phyloP scores from a whole-genome alignment of 1,284 basidiomycete species.

The Cutaneotrichosporon spelunceum region DNA sequence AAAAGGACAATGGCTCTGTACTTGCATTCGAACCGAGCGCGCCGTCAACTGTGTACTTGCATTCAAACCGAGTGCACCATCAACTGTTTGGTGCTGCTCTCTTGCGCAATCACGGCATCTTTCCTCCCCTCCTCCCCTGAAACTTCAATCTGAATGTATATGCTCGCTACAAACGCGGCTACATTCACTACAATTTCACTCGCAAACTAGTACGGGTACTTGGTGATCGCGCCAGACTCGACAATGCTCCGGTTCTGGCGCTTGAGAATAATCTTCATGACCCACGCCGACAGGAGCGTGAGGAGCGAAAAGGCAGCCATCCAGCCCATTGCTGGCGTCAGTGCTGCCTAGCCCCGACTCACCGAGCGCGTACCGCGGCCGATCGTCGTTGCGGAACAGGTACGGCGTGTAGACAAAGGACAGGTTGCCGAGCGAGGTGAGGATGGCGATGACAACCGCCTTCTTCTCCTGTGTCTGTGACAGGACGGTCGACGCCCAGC shows the following conservation, averaged over 20 bases:
- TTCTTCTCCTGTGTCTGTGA: conserved; percentile 40
- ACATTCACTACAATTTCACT: neutral
- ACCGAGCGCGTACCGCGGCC: conserved; percentile 27
- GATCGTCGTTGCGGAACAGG: conserved; percentile 30
- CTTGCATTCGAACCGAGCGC: too few species aligned
- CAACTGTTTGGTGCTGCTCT: too few species aligned
- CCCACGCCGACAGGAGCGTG: conserved; percentile 18
- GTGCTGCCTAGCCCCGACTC: neutral
- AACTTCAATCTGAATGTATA: neutral
- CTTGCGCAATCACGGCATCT: too few species aligned
- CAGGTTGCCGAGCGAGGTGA: conserved; percentile 28
- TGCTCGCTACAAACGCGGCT: neutral
- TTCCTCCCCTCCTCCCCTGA: neutral
- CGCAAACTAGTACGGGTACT: conserved; percentile 21
- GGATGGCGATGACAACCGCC: conserved; percentile 33
- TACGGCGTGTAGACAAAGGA: conserved; percentile 38
- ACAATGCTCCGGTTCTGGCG: conserved; percentile 23
- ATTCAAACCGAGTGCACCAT: too few species aligned
- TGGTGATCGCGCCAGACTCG: conserved; percentile 16
- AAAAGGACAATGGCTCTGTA: too few species aligned
- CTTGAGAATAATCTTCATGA: conserved; percentile 23
- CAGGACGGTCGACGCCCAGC: conserved; percentile 36
- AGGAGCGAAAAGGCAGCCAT: conserved; percentile 29
- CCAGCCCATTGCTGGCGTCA: conserved; percentile 18
- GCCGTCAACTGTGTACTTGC: too few species aligned